A percentile compares a stretch with the other conserved stretches of the same genome.
phyloP scores from a whole-genome alignment of 768 basidiomycete species.

The Russula sp. region DNA sequence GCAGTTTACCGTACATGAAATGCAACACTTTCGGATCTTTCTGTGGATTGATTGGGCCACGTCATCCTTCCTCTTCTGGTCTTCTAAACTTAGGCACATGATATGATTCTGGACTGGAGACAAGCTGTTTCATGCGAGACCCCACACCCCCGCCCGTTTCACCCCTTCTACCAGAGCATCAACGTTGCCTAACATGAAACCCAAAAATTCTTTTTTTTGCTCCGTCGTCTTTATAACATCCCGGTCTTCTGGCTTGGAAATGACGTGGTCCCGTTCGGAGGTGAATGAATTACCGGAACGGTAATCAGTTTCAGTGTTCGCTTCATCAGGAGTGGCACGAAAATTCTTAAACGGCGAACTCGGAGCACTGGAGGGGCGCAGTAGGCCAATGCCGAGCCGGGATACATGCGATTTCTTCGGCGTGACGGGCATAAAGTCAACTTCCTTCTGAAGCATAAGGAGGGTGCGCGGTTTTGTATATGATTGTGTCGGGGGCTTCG shows the following conservation, averaged over 20 bases:
- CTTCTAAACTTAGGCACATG: too few species aligned
- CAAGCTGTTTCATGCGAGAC: constrained; percentile 45
- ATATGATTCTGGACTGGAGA: too few species aligned
- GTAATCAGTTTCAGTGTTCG: background rate
- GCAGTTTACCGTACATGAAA: constrained; percentile 19
- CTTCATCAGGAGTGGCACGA: constrained; percentile 1
- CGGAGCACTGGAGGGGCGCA: constrained; percentile 23
- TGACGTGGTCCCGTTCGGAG: constrained; percentile 26
- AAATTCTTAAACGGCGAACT: constrained; percentile 26
- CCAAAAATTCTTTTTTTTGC: constrained; percentile 79
- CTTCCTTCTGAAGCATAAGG: constrained; percentile 64
- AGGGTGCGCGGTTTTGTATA: constrained; percentile 47
- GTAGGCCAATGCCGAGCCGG: constrained; percentile 36
- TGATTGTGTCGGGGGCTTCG: constrained; percentile 29
- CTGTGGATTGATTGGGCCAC: background rate
- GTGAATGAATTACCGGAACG: constrained; percentile 25
- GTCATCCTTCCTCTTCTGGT: background rate
- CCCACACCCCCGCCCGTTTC: constrained; percentile 84
- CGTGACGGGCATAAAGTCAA: constrained; percentile 71
- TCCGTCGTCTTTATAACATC: constrained; percentile 53
- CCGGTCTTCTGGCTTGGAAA: constrained; percentile 28
- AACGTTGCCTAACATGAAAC: constrained; percentile 85
- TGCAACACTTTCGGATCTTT: background rate
- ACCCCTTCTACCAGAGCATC: constrained; percentile 88
- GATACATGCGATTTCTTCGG: constrained; percentile 53